phyloP scores from a whole-genome alignment of 1,284 basidiomycete species.

The Irpex sp. region DNA sequence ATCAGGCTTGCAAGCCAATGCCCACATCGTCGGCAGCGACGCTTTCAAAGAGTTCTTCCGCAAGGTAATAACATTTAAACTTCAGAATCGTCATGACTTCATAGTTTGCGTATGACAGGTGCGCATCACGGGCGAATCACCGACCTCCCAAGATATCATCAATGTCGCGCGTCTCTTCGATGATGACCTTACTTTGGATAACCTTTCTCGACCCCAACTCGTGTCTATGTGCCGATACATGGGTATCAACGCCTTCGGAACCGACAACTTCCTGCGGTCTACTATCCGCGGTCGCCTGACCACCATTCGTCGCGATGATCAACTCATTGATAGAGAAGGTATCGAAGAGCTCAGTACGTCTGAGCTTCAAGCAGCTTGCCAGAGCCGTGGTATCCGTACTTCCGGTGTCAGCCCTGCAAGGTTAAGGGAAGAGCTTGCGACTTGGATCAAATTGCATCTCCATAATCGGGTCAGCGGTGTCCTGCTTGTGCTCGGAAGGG shows the following conservation, averaged over 20 bases:
- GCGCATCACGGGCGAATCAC: conserved; percentile 91
- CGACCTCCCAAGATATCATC: conserved; percentile 85
- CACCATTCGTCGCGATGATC: conserved; percentile 89
- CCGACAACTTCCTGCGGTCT: conserved; percentile 97
- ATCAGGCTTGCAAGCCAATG: conserved; percentile 89
- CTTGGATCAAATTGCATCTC: conserved; percentile 94
- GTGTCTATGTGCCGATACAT: conserved; percentile 98
- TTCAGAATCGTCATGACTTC: background rate
- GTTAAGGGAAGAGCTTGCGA: conserved; percentile 84
- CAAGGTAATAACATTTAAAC: conserved; percentile 52
- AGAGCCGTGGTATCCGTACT: conserved; percentile 92
- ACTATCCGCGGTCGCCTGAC: conserved; percentile 86
- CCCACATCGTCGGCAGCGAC: conserved; percentile 88
- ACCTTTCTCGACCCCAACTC: conserved; percentile 94
- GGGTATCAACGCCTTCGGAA: conserved; percentile 98
- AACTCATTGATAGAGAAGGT: conserved; percentile 87
- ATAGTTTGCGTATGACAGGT: conserved; percentile 45
- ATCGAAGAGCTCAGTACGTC: conserved; percentile 87
- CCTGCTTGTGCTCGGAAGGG: conserved; percentile 87
- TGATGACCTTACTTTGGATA: conserved; percentile 97
- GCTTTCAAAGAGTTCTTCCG: conserved; percentile 99
- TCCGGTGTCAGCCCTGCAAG: conserved; percentile 79
- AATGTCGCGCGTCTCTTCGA: conserved; percentile 97
- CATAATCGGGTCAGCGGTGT: conserved; percentile 90
- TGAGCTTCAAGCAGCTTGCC: conserved; percentile 91